These are phyloP conservation scores for Xanthoceras sorbifolium DNA, from an alignment of 345 rosid species.

Conservation along the genomic window DNA sequence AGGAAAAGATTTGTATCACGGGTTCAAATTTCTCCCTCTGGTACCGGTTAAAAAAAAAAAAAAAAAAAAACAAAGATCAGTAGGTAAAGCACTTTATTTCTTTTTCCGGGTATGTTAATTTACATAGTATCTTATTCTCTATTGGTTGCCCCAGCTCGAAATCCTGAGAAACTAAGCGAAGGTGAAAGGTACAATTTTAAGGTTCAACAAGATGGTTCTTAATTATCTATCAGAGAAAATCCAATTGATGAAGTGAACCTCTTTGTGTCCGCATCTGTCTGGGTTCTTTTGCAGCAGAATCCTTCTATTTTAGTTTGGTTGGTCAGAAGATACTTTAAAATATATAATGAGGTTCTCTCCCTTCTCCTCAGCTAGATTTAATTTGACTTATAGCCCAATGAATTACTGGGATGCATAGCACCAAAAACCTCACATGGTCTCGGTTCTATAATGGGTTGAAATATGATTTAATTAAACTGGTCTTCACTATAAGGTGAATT, in stretches of 20 bases:
- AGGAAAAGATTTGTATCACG: neutral
- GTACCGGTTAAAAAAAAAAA: neutral
- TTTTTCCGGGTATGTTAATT: conserved; percentile 28
- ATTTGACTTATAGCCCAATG: conserved; percentile 15
- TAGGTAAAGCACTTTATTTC: conserved; percentile 17
- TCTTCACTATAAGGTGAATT: conserved; percentile 22
- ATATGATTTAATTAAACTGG: conserved; percentile 7
- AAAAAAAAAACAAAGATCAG: neutral
- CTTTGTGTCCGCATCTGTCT: conserved; percentile 47
- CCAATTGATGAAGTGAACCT: conserved; percentile 24
- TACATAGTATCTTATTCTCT: conserved; percentile 16
- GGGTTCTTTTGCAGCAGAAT: conserved; percentile 31
- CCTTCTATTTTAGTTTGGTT: neutral
- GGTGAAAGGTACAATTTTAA: conserved; percentile 29
- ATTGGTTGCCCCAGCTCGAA: conserved; percentile 21
- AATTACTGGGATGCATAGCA: conserved; percentile 13
- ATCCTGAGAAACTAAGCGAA: conserved; percentile 36
- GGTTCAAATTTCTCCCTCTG: neutral
- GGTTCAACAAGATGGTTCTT: conserved; percentile 15
- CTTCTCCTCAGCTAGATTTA: neutral
- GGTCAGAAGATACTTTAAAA: conserved; percentile 16
- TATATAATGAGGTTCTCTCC: conserved; percentile 6
- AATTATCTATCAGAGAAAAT: conserved; percentile 21
- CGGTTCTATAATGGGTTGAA: conserved; percentile 21
- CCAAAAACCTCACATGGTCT: conserved; percentile 38